Percentiles rank a stretch among this genome's conserved stretches.
phyloP scores from a whole-genome alignment of 1,284 basidiomycete species.

The Pyrrhoderma lamaoense region DNA sequence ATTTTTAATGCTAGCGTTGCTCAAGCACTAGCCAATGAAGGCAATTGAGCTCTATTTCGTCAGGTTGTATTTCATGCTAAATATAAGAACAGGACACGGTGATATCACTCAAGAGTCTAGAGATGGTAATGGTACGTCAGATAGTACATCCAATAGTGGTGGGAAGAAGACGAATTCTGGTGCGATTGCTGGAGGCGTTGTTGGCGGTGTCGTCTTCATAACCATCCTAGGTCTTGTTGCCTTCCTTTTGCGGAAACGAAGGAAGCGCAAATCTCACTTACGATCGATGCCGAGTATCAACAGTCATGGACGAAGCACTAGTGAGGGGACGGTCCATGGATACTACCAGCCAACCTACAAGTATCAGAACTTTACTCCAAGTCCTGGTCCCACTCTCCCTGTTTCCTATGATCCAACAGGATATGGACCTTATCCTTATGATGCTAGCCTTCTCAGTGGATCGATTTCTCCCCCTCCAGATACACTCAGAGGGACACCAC shows the following conservation, averaged over 20 bases:
- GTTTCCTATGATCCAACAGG: neutral
- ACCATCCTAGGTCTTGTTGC: slow-evolving; percentile 25
- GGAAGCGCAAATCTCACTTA: neutral
- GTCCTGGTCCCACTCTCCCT: slow-evolving; percentile 1
- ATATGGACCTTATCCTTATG: neutral
- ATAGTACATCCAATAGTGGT: neutral
- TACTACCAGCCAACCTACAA: neutral
- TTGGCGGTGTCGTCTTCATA: slow-evolving; percentile 35
- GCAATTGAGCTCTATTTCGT: too few species aligned
- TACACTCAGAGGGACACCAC: too few species aligned
- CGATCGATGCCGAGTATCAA: neutral
- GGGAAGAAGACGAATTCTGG: slow-evolving; percentile 29
- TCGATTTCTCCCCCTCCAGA: too few species aligned
- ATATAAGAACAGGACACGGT: too few species aligned
- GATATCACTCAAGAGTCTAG: neutral
- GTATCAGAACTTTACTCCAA: neutral
- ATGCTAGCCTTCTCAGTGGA: too few species aligned
- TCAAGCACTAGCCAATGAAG: too few species aligned
- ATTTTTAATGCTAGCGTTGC: too few species aligned
- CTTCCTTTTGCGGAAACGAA: slow-evolving; percentile 22
- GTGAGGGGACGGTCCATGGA: neutral
- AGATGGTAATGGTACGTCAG: slow-evolving; percentile 10
- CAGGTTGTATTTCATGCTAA: too few species aligned
- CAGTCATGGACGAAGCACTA: neutral
- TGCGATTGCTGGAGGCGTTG: slow-evolving; percentile 41